Conservation (phyloP, 2,329 filamentous ascomycete genomes). For the Aciculosporium take region DNA sequence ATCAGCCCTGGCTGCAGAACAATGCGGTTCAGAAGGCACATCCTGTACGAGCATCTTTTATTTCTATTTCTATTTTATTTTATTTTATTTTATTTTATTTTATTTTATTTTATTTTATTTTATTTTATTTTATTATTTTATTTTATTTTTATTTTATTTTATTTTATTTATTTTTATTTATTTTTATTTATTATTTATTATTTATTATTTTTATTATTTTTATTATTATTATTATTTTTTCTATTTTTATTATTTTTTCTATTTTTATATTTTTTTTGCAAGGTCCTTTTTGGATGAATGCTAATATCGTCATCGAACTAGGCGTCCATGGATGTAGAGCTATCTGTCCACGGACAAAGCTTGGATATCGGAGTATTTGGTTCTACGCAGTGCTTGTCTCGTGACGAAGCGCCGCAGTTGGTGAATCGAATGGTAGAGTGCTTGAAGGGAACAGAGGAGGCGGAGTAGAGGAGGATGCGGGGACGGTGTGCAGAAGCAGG, state of each 20-base stretch:
- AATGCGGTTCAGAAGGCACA: slow-evolving; percentile 14
- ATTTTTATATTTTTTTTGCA: too few species aligned
- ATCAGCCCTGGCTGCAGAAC: slow-evolving; percentile 8
- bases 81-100: too few species aligned
- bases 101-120: too few species aligned
- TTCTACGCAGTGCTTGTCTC: slow-evolving; percentile 14
- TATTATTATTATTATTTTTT: neutral
- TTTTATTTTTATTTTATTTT: neutral
- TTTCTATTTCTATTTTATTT: neutral
- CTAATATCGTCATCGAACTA: slow-evolving; percentile 6
- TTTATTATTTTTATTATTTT: too few species aligned
- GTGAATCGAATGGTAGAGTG: slow-evolving; percentile 12
- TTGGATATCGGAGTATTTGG: slow-evolving; percentile 29
- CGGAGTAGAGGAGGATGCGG: neutral
- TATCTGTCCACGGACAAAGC: slow-evolving; percentile 16
- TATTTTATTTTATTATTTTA: too few species aligned
- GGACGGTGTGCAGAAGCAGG: neutral
- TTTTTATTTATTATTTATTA: too few species aligned
- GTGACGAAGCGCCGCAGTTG: slow-evolving; percentile 13
- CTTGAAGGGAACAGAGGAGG: slow-evolving; percentile 4
- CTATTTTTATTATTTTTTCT: too few species aligned
- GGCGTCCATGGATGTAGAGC: slow-evolving; percentile 28
- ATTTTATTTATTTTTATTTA: too few species aligned
- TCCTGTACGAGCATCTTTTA: slow-evolving; percentile 13
- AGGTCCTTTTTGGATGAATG: neutral